phyloP scores from a whole-genome alignment of 768 basidiomycete genomes.

The Phanerochaete carnosa region DNA sequence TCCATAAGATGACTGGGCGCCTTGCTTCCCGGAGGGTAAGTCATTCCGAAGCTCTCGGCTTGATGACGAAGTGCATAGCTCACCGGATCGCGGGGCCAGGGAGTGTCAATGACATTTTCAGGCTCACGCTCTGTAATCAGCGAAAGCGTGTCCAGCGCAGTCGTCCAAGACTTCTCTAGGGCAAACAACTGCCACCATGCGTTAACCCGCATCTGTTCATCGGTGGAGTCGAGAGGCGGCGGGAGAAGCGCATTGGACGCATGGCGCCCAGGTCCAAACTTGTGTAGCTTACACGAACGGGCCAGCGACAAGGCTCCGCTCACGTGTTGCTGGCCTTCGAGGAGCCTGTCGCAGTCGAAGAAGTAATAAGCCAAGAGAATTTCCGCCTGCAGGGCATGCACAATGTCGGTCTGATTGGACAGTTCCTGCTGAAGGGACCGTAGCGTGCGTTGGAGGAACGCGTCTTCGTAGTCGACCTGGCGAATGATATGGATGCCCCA shows the following conservation, averaged over 20 bases:
- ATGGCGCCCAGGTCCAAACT: conserved; percentile 5
- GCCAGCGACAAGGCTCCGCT: conserved; percentile 29
- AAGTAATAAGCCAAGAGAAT: conserved; percentile 15
- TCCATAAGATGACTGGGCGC: not conserved
- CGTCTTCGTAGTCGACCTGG: conserved; percentile 29
- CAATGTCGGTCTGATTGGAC: not conserved
- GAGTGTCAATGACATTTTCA: conserved; percentile 31
- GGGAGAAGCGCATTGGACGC: conserved; percentile 7
- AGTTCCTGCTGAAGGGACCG: conserved; percentile 55
- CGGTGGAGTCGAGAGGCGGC: conserved; percentile 25
- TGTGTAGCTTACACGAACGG: conserved; percentile 45
- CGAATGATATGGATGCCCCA: conserved; percentile 49
- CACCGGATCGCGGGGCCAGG: conserved; percentile 35
- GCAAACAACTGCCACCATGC: conserved; percentile 37
- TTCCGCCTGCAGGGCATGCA: conserved; percentile 13
- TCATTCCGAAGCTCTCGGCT: not conserved
- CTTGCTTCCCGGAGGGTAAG: not conserved
- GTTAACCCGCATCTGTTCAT: conserved; percentile 33
- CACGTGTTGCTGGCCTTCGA: conserved; percentile 12
- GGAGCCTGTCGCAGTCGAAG: conserved; percentile 7
- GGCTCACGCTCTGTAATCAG: conserved; percentile 25
- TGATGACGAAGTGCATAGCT: not conserved
- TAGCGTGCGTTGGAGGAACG: conserved; percentile 27
- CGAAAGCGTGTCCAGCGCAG: conserved; percentile 25
- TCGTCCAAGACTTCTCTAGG: conserved; percentile 31